Conservation (phyloP, 2,329 filamentous ascomycete species). For the Colletotrichum sansevieriae region DNA sequence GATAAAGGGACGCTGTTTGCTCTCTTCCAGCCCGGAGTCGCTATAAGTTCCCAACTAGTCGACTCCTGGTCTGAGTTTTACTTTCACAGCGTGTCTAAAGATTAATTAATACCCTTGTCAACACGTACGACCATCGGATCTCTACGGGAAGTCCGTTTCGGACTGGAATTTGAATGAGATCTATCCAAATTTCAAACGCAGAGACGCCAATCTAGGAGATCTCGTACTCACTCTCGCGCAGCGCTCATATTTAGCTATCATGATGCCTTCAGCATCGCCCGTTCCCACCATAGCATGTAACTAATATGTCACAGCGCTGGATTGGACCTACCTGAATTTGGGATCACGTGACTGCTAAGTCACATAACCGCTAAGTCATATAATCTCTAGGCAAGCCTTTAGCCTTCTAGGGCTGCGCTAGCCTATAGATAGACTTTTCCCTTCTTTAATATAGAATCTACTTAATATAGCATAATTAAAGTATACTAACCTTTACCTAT, state of each 20-base stretch:
- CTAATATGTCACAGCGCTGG: too few relatives aligned
- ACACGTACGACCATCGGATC: slow-evolving; percentile 70
- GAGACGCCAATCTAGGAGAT: slow-evolving; percentile 82
- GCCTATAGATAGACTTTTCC: too few relatives aligned
- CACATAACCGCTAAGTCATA: too few relatives aligned
- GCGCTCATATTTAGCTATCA: slow-evolving; percentile 70
- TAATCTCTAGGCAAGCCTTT: too few relatives aligned
- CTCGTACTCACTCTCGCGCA: slow-evolving; percentile 80
- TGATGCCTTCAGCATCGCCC: too few relatives aligned
- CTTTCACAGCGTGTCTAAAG: slow-evolving; percentile 68
- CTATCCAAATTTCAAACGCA: slow-evolving; percentile 82
- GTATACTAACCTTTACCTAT: too few relatives aligned
- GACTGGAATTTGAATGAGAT: slow-evolving; percentile 77
- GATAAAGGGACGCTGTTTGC: slow-evolving; percentile 85
- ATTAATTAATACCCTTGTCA: slow-evolving; percentile 69
- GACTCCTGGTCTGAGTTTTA: slow-evolving; percentile 72
- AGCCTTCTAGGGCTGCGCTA: too few relatives aligned
- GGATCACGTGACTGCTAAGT: too few relatives aligned
- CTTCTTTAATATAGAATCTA: too few relatives aligned
- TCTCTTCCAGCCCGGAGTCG: slow-evolving; percentile 79
- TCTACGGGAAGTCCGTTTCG: slow-evolving; percentile 78
- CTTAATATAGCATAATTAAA: too few relatives aligned
- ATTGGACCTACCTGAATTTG: too few relatives aligned
- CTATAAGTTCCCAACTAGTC: slow-evolving; percentile 68
- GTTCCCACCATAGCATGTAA: too few relatives aligned